Evolutionary conservation across 345 rosid genomes (phyloP), one percentile per base, ranked within the genome.

Genomic region (Physaria fendleri): DNA sequence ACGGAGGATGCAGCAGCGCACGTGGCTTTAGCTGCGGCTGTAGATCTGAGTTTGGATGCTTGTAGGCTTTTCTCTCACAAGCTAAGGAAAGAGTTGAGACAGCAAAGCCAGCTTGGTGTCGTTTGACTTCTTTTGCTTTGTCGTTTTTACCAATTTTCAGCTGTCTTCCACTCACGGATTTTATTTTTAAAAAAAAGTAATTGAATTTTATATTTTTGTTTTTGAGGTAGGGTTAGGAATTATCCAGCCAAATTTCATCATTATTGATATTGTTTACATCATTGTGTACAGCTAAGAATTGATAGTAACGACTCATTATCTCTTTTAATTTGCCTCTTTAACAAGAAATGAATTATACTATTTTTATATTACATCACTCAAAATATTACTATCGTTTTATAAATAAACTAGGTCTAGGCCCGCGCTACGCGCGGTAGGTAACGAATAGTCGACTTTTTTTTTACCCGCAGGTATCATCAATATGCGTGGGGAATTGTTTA

Each of bases 11-110:
- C 96, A 44, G 98, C 98, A 0, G 96, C 81, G 1, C 88, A 73
- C 63, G 96, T 88, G 81, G 98, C 96, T 1, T 34, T 92, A 23
- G 93, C 95, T 3, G 96, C 98, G 15, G 98, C 98, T 4, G 75
- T 92, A 82, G 98, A 92, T 80, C 90, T 92, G 13, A 84, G 98
- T 66, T 73, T 82, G 88, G 96, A 92, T 57, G 98, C 98, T 28
- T 92, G 98, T 66, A 79, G 56, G 64, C 33, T 77, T 38, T 92
- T 92, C 58, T 82, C 98, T 14, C 90, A 77, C 20, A 85, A 85
- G 85, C 77, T 86, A 53, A 81, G 98, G 79, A 80, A 83, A 77
- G 96, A 86, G 79, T 25, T 88, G 63, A 80, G 95, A 51, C 90
- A 77, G 65, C 76, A 71, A 65, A 59, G 77, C 68, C 83, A 79